Evolutionary conservation across 225 moss, liverwort and hornwort species (phyloP).

Genomic region (Sphagnum tenellum): DNA sequence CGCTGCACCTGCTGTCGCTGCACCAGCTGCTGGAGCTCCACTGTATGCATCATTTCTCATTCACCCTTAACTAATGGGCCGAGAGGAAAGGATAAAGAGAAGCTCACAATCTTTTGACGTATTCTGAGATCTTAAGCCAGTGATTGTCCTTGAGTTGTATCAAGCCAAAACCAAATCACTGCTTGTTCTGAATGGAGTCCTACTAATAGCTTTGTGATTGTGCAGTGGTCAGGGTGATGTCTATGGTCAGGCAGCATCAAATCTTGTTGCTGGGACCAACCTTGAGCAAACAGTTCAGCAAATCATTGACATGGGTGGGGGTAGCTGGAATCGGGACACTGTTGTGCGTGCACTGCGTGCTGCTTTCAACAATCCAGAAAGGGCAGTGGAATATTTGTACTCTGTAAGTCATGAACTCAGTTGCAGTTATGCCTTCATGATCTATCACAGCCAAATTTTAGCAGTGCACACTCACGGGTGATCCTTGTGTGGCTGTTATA

Average conservation of each 20-base stretch:
- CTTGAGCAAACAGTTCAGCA: conserved; percentile 78
- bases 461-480: too few relatives aligned
- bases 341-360: conserved; percentile 80
- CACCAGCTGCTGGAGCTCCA: conserved; percentile 39
- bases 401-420: conserved; percentile 39
- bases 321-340: conserved; percentile 88
- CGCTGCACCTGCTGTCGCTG: conserved; percentile 42
- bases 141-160: too few relatives aligned
- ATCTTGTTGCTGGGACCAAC: conserved; percentile 73
- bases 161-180: too few relatives aligned
- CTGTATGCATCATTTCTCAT: conserved; percentile 13
- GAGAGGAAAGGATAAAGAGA: too few relatives aligned
- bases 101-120: too few relatives aligned
- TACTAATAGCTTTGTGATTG: background rate
- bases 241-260: conserved; percentile 84
- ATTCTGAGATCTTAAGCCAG: too few relatives aligned
- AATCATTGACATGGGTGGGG: conserved; percentile 90
- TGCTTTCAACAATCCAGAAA: conserved; percentile 91
- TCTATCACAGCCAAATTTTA: too few relatives aligned
- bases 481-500: too few relatives aligned
- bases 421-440: too few relatives aligned
- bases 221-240: conserved; percentile 61
- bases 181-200: too few relatives aligned
- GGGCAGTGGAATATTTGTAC: conserved; percentile 93
- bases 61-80: too few relatives aligned